Evolutionary conservation across 1,284 basidiomycete species (phyloP).

Genomic region (Hortiboletus rubellus): DNA sequence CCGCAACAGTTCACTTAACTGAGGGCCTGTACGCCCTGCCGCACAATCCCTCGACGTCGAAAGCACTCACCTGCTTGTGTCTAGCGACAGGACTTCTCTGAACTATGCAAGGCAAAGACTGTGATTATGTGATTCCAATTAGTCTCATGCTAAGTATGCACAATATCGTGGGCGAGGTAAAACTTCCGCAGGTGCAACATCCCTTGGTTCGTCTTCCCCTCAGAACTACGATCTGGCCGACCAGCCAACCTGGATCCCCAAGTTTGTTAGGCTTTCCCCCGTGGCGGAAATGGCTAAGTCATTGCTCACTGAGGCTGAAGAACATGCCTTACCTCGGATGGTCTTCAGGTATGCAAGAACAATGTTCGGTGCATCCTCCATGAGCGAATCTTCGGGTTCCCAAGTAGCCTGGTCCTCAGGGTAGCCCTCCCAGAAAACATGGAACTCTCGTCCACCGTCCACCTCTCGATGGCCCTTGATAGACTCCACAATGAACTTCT

Average conservation of each 20-base stretch:
- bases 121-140: too few species aligned
- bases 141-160: too few species aligned
- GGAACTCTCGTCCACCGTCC: constrained; percentile 42
- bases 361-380: constrained; percentile 44
- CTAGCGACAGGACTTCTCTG: too few species aligned
- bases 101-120: too few species aligned
- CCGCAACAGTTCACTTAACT: too few species aligned
- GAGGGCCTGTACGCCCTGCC: too few species aligned
- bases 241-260: neutral
- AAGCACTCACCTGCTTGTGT: too few species aligned
- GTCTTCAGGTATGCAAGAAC: constrained; percentile 25
- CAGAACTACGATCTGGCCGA: neutral
- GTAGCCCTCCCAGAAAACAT: constrained; percentile 65
- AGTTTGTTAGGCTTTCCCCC: constrained; percentile 12
- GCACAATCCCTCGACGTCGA: too few species aligned
- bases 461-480: constrained; percentile 35
- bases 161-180: too few species aligned
- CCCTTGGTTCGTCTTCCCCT: too few species aligned
- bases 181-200: too few species aligned
- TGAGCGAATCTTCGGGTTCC: constrained; percentile 52
- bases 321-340: constrained; percentile 14
- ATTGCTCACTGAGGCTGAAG: neutral
- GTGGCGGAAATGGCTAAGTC: neutral
- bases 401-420: constrained; percentile 57
- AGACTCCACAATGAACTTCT: constrained; percentile 38